Percentiles rank a stretch among this genome's conserved stretches.
Evolutionary conservation across 202 grass and related monocot species (phyloP).

Genomic region (Carex arenaria): DNA sequence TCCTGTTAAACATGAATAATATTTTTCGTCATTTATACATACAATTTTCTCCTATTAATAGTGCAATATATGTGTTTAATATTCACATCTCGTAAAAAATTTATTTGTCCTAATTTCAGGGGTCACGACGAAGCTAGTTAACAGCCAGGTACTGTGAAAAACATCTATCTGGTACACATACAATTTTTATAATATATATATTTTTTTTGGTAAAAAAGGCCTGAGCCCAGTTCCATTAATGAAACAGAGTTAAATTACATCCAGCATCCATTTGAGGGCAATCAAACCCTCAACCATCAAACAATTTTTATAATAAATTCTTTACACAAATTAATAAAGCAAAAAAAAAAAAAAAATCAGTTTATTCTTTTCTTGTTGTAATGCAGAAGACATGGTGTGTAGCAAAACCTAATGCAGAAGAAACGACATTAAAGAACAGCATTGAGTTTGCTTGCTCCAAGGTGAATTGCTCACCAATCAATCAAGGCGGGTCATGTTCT

Average conservation of each 20-base stretch:
- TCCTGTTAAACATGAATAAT: not conserved
- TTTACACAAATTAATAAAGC: not conserved
- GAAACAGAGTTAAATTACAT: too few species aligned
- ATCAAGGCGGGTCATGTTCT: slow-evolving; percentile 32
- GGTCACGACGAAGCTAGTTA: not conserved
- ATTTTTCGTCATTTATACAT: not conserved
- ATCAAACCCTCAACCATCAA: too few species aligned
- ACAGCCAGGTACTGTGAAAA: not conserved
- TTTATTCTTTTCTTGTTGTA: not conserved
- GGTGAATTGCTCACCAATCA: slow-evolving; percentile 45
- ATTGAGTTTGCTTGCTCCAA: slow-evolving; percentile 57
- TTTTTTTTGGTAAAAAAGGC: too few species aligned
- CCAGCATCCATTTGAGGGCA: too few species aligned
- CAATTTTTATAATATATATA: not conserved
- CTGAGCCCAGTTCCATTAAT: too few species aligned
- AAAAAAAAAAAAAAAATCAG: not conserved
- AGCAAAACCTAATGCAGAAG: slow-evolving; percentile 31
- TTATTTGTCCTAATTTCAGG: not conserved
- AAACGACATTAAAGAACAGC: slow-evolving; percentile 29
- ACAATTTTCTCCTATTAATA: not conserved
- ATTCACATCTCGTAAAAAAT: not conserved
- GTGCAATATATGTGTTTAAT: not conserved
- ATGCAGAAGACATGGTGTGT: slow-evolving; percentile 66
- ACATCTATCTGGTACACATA: not conserved
- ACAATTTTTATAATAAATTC: not conserved